These are phyloP conservation scores for Amanita muscaria DNA, from an alignment of 768 basidiomycete genomes.

Conservation along the genomic window DNA sequence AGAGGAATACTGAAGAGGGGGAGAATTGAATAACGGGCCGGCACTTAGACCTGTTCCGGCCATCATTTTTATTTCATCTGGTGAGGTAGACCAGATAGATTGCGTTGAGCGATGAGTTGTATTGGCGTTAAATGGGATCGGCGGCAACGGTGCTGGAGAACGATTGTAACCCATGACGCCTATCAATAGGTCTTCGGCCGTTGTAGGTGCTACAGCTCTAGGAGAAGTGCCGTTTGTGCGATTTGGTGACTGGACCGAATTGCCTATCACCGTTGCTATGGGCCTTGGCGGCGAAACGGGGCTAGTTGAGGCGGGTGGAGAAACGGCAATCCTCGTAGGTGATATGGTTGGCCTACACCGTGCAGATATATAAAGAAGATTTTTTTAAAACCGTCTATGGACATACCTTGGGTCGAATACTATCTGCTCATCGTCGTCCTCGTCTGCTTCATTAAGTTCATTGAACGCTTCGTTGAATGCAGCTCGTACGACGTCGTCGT, in stretches of 20 bases:
- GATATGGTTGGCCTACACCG: constrained; percentile 21
- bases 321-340: constrained; percentile 20
- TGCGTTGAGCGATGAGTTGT: constrained; percentile 32
- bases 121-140: constrained; percentile 46
- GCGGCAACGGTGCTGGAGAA: constrained; percentile 25
- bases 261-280: constrained; percentile 15
- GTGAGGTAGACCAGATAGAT: constrained; percentile 62
- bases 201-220: constrained; percentile 33
- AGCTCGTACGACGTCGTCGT: constrained; percentile 74
- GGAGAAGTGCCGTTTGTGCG: constrained; percentile 16
- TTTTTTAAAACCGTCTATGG: not conserved
- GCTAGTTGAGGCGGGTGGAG: constrained; percentile 24
- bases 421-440: constrained; percentile 60
- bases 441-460: constrained; percentile 32
- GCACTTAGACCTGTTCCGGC: constrained; percentile 19
- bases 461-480: constrained; percentile 58
- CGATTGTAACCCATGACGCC: constrained; percentile 36
- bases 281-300: constrained; percentile 28
- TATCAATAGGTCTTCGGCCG: constrained; percentile 61
- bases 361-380: not conserved
- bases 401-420: constrained; percentile 63
- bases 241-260: constrained; percentile 25
- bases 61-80: constrained; percentile 37
- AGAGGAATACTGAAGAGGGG: constrained; percentile 14
- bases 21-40: constrained; percentile 4